Conservation (phyloP, 495 filamentous ascomycete genomes). For the Amphirosellinia nigrospora region DNA sequence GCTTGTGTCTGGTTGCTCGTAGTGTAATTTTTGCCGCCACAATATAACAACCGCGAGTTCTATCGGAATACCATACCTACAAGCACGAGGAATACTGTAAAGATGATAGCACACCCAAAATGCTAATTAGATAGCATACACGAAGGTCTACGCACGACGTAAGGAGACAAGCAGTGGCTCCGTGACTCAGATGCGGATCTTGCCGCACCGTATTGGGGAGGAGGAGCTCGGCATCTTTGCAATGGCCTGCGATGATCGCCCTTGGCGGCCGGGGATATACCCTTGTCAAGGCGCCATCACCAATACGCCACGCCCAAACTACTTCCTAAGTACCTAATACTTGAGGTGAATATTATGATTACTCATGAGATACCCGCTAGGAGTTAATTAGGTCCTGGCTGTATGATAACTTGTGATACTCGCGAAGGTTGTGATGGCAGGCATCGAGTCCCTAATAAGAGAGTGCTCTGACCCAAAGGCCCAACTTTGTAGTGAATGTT, state of each 20-base stretch:
- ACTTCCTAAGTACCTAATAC: constrained; percentile 8
- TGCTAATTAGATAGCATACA: not conserved
- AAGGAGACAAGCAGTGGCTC: not conserved
- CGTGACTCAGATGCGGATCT: constrained; percentile 19
- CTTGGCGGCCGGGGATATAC: constrained; percentile 22
- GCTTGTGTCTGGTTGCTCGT: not conserved
- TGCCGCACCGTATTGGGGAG: constrained; percentile 13
- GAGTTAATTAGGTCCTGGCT: not conserved
- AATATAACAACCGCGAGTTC: not conserved
- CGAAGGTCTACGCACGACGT: not conserved
- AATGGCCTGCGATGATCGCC: constrained; percentile 21
- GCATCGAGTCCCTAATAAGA: not conserved
- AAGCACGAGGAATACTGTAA: not conserved
- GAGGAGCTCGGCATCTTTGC: constrained; percentile 6
- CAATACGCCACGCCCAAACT: constrained; percentile 19
- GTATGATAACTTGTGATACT: not conserved
- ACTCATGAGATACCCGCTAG: not conserved
- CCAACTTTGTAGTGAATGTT: not conserved
- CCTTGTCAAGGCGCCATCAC: constrained; percentile 7
- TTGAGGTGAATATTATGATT: constrained; percentile 24
- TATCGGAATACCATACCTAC: not conserved
- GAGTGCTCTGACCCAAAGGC: not conserved
- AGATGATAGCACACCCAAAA: not conserved
- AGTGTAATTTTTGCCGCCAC: not conserved
- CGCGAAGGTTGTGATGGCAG: not conserved